Base-by-base conservation (phyloP, 2,329 filamentous ascomycete genomes). In the Aspergillus pseudoviridinutans region DNA sequence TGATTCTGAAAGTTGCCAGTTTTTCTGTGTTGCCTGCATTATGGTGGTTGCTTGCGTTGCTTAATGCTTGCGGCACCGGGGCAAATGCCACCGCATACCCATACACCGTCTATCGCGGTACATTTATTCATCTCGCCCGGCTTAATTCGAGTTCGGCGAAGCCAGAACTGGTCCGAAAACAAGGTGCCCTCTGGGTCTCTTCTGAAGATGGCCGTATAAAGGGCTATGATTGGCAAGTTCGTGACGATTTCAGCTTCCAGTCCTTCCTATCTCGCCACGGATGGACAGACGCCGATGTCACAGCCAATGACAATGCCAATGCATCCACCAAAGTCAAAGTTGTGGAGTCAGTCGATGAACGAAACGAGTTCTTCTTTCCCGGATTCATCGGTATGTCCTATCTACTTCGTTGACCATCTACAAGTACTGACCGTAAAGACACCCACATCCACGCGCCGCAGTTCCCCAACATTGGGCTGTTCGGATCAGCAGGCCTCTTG, bases 381-480 rank as follows among this genome's bases (percentile, higher is more conserved):
- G 78, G 78, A 0, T 80, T 80, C 58, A 76, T 80, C 44, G 77
- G 77, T 77, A 69, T 17, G 69, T n/a, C 61, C 24, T 12, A 7
- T 28, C 6, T 41, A 41, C 17, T n/a, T 29, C 28, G 28, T 57
- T 24, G 22, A 14, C 27, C 6, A 27, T 24, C 10, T 29, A 29
- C 8, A 0, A 28, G 28, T 8, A 8, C 56, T 27, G 27, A 54
- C 10, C 22, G 7, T 2, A 3, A 22, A 93, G 93, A 99, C 74
- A 96, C 94, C 0, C 94, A 99, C 73, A 89, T 96, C 57, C 94
- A 99, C 72, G 94, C 94, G 8, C 85, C 92, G 0, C 94, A 99
- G 77, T 97, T 96, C 68, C 92, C 93, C 57, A 99, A 99, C 70
- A 85, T 86, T 1, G 94, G 94, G 58, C 88, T 99, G 61, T 97